A percentile compares a stretch with the other conserved stretches of the same genome.
phyloP scores from a whole-genome alignment of 2,329 filamentous ascomycete genomes.

The Coniella lustricola region DNA sequence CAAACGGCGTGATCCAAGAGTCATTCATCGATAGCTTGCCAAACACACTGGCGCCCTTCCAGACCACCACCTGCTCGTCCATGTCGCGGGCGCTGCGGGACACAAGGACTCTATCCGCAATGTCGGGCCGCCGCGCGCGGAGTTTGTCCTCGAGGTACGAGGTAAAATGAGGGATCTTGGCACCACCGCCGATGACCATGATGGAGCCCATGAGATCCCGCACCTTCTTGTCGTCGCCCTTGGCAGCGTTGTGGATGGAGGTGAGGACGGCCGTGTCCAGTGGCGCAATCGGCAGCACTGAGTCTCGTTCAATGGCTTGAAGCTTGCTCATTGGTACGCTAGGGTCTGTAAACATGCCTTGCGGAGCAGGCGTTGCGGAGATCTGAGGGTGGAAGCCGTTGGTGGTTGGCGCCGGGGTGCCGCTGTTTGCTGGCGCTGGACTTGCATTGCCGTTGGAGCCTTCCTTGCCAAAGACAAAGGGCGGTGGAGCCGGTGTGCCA shows the following conservation, averaged over 20 bases:
- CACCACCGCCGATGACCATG: slow-evolving; percentile 82
- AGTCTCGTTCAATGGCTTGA: slow-evolving; percentile 65
- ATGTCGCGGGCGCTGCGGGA: slow-evolving; percentile 78
- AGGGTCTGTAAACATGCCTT: slow-evolving; percentile 44
- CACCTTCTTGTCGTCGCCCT: slow-evolving; percentile 85
- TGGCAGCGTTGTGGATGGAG: slow-evolving; percentile 79
- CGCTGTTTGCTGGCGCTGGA: slow-evolving; percentile 43
- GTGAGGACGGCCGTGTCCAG: slow-evolving; percentile 87
- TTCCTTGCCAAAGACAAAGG: slow-evolving; percentile 50
- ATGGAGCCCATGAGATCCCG: slow-evolving; percentile 84
- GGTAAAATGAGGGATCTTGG: slow-evolving; percentile 73
- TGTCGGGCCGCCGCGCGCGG: slow-evolving; percentile 56
- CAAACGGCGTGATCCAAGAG: slow-evolving; percentile 81
- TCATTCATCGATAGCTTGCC: slow-evolving; percentile 89
- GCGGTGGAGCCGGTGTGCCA: slow-evolving; percentile 57
- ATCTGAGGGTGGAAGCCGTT: slow-evolving; percentile 31
- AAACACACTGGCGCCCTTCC: slow-evolving; percentile 98
- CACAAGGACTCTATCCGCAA: slow-evolving; percentile 54
- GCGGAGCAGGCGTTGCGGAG: slow-evolving; percentile 24
- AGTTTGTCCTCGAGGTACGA: slow-evolving; percentile 78
- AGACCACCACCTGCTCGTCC: slow-evolving; percentile 93
- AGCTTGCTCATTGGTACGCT: slow-evolving; percentile 42
- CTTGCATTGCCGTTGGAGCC: slow-evolving; percentile 39
- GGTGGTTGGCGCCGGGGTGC: slow-evolving; percentile 33
- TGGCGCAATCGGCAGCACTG: slow-evolving; percentile 72